Conservation (phyloP, 179 eudicot species). For the Sideroxylon spinosum region DNA sequence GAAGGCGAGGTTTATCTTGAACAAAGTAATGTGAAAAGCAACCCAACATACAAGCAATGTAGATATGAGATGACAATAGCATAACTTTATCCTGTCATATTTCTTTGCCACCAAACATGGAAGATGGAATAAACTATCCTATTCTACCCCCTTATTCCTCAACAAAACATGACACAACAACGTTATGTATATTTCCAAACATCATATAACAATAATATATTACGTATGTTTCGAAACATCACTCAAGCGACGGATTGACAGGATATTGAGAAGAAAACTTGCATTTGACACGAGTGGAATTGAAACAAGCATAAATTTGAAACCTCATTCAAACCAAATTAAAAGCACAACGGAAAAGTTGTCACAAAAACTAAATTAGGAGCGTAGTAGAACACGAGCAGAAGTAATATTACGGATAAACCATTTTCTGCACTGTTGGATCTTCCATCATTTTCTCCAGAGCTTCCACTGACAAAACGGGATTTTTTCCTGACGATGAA, state of each 20-base stretch:
- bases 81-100: too few species aligned
- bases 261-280: not conserved
- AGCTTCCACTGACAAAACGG: conserved; percentile 70
- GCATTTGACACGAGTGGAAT: not conserved
- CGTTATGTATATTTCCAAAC: not conserved
- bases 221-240: not conserved
- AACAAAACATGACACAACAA: not conserved
- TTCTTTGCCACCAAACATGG: not conserved
- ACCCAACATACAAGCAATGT: too few species aligned
- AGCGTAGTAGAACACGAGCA: conserved; percentile 10
- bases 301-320: not conserved
- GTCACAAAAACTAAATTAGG: conserved; percentile 8
- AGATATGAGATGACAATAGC: not conserved
- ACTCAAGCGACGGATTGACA: not conserved
- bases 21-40: too few species aligned
- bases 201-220: not conserved
- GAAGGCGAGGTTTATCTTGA: too few species aligned
- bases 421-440: conserved; percentile 87
- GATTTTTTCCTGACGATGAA: conserved; percentile 39
- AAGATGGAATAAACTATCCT: not conserved
- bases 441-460: conserved; percentile 99
- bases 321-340: not conserved
- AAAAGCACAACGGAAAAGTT: conserved; percentile 19
- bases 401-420: conserved; percentile 67
- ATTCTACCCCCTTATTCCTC: too few species aligned